Conservation (phyloP, 352 stramenopile species). For the Sclerospora graminicola region DNA sequence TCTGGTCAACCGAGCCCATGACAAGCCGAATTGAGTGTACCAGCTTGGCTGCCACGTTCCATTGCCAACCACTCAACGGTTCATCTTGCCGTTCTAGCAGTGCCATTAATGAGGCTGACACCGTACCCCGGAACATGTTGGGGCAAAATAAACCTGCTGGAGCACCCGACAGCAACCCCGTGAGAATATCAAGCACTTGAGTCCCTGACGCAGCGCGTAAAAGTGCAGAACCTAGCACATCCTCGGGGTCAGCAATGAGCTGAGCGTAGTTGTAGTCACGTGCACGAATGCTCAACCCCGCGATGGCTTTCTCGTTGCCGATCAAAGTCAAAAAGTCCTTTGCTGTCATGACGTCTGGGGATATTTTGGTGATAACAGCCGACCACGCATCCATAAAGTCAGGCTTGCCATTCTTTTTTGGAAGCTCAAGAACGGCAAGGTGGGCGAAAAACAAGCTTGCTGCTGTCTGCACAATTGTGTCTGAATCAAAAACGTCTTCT, state of each 20-base stretch:
- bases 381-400: constrained; percentile 71
- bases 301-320: no score
- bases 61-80: constrained; percentile 38
- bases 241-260: constrained; percentile 36
- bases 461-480: constrained; percentile 41
- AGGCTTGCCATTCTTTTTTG: constrained; percentile 36
- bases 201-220: no score
- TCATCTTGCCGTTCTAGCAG: constrained; percentile 22
- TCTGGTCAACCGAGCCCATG: no score
- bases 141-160: constrained; percentile 48
- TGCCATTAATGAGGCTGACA: constrained; percentile 35
- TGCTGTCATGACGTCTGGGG: no score
- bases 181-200: no score
- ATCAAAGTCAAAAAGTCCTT: no score
- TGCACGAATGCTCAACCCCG: constrained; percentile 33
- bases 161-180: constrained; percentile 41
- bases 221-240: constrained; percentile 33
- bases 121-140: constrained; percentile 66
- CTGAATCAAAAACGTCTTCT: no score
- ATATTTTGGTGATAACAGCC: no score
- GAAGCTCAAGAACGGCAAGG: constrained; percentile 38
- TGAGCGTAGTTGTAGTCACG: constrained; percentile 49
- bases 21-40: no score
- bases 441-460: constrained; percentile 46
- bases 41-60: constrained; percentile 26